A percentile compares a stretch with the other conserved stretches of the same genome.
These are phyloP conservation scores for Buddleja alternifolia DNA, from an alignment of 257 asterid species.

Conservation along the genomic window DNA sequence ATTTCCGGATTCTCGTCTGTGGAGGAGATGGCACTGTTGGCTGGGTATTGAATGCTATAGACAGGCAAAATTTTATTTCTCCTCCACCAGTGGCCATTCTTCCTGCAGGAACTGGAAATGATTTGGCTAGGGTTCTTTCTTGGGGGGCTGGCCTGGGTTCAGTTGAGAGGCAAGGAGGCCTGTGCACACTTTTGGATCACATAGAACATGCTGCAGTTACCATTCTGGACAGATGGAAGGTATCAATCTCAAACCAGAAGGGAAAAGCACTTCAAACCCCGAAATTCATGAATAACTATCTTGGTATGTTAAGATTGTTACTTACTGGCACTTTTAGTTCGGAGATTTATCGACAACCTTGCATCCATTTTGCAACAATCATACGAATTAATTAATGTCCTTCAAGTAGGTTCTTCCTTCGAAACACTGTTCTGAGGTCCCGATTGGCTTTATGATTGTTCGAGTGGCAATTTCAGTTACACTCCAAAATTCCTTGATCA, in stretches of 20 bases:
- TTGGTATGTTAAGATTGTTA: constrained; percentile 56
- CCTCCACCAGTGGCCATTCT: constrained; percentile 99
- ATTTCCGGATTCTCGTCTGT: constrained; percentile 89
- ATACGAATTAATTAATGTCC: constrained; percentile 3
- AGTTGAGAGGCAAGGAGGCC: constrained; percentile 98
- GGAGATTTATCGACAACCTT: constrained; percentile 17
- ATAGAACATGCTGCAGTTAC: constrained; percentile 98
- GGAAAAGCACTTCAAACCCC: constrained; percentile 67
- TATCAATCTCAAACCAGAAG: constrained; percentile 67
- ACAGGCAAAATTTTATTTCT: constrained; percentile 86
- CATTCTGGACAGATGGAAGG: constrained; percentile 96
- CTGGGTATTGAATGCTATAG: constrained; percentile 90
- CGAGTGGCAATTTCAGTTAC: neutral
- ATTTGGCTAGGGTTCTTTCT: constrained; percentile 93
- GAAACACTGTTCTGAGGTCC: neutral
- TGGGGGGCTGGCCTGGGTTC: constrained; percentile 99
- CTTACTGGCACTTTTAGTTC: constrained; percentile 21
- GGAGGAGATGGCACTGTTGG: constrained; percentile 99
- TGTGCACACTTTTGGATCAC: constrained; percentile 78
- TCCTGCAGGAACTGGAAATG: constrained; percentile 99
- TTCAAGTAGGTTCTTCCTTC: constrained; percentile 6
- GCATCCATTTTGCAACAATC: constrained; percentile 13
- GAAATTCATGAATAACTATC: constrained; percentile 91
- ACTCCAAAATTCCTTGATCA: neutral
- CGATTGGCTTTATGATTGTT: neutral